Evolutionary conservation across 306 rosid species (phyloP).

Genomic region (Crotalaria pallida): DNA sequence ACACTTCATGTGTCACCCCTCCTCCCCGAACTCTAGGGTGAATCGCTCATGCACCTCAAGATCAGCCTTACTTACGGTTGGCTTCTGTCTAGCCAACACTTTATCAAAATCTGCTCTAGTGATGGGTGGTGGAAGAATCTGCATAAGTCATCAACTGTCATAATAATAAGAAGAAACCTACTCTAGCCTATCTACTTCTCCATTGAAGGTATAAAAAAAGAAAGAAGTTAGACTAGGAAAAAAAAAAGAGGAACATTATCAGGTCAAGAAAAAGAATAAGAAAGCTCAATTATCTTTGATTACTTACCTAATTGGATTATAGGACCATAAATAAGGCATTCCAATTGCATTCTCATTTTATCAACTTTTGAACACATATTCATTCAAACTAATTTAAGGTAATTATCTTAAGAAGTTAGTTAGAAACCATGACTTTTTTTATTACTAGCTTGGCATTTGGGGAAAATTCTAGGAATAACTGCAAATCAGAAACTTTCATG

Average conservation of each 20-base stretch:
- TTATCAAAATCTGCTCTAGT: conserved; percentile 60
- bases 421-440: neutral
- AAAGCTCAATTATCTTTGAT: too few relatives aligned
- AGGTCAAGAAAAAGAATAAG: too few relatives aligned
- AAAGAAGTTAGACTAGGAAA: too few relatives aligned
- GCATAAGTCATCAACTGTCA: conserved; percentile 1
- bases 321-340: neutral
- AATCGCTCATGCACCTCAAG: conserved; percentile 69
- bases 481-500: neutral
- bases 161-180: conserved; percentile 4
- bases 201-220: too few relatives aligned
- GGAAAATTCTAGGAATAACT: neutral
- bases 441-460: neutral
- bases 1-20: conserved; percentile 66
- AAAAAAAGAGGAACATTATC: too few relatives aligned
- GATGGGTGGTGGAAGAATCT: conserved; percentile 83
- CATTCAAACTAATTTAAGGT: neutral
- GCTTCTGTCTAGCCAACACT: conserved; percentile 64
- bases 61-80: conserved; percentile 78
- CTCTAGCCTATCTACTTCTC: neutral
- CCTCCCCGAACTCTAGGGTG: conserved; percentile 77
- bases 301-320: neutral
- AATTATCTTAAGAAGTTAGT: neutral
- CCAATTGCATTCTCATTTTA: neutral
- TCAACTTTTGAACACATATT: neutral